Conservation (phyloP, 352 stramenopile species). For the Hyaloperonospora arabidopsidis region DNA sequence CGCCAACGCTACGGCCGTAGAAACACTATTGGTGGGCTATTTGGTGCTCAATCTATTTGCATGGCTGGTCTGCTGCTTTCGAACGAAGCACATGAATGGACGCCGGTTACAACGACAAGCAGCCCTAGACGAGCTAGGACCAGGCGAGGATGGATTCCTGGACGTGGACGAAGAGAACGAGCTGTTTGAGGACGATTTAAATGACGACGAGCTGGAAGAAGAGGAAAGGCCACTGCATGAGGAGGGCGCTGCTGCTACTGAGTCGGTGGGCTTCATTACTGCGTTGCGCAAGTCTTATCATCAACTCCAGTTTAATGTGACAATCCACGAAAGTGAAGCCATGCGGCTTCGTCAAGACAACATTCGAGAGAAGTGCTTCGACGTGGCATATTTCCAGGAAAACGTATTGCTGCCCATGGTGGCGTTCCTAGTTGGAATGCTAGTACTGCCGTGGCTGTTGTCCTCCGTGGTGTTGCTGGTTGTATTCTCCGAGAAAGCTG, state of each 20-base stretch:
- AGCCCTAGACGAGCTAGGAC: conserved; percentile 27
- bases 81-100: conserved; percentile 35
- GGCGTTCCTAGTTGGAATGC: conserved; percentile 37
- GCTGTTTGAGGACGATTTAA: conserved; percentile 32
- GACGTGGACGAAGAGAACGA: conserved; percentile 34
- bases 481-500: conserved; percentile 29
- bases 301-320: conserved; percentile 65
- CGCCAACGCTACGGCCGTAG: conserved; percentile 38
- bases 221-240: conserved; percentile 18
- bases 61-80: conserved; percentile 77
- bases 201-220: conserved; percentile 31
- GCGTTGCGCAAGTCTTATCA: conserved; percentile 56
- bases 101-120: conserved; percentile 33
- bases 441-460: conserved; percentile 48
- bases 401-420: conserved; percentile 56
- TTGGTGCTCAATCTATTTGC: conserved; percentile 59
- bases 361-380: conserved; percentile 63
- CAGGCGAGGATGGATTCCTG: conserved; percentile 30
- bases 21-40: conserved; percentile 75
- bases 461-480: conserved; percentile 36
- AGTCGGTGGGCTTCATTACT: conserved; percentile 38
- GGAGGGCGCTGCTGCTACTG: conserved; percentile 9
- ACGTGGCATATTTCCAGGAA: conserved; percentile 53
- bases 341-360: conserved; percentile 50
- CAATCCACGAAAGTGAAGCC: conserved; percentile 60